phyloP scores from a whole-genome alignment of 2,329 filamentous ascomycete genomes.

The Cadophora gregata region DNA sequence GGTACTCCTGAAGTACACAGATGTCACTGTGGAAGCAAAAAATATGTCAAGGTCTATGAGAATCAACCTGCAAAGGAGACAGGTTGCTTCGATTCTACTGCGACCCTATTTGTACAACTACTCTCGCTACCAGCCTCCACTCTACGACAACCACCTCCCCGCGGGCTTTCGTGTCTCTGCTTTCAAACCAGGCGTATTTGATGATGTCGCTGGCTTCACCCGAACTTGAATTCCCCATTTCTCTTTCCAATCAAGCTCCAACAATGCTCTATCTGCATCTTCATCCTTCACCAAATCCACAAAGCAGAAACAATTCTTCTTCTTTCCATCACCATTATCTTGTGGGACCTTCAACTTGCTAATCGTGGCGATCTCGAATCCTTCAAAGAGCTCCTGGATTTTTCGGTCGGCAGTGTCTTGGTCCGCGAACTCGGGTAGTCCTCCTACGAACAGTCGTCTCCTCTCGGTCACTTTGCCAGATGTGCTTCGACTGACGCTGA shows the following conservation, averaged over 20 bases:
- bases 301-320: constrained; percentile 64
- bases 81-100: not conserved
- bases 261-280: constrained; percentile 60
- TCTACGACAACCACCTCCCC: not conserved
- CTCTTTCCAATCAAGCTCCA: constrained; percentile 45
- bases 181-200: not conserved
- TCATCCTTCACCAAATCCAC: constrained; percentile 63
- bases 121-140: not conserved
- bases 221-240: constrained; percentile 35
- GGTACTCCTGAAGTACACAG: too few species aligned
- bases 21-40: not conserved
- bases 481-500: constrained; percentile 26
- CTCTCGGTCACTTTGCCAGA: constrained; percentile 42
- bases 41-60: not conserved
- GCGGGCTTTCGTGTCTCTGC: not conserved
- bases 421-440: constrained; percentile 55
- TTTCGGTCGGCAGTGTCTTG: constrained; percentile 54
- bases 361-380: constrained; percentile 49
- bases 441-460: constrained; percentile 56
- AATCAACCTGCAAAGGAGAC: not conserved
- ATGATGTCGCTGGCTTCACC: constrained; percentile 32
- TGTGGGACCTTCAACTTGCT: constrained; percentile 59
- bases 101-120: not conserved
- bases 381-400: constrained; percentile 53
- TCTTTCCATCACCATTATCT: constrained; percentile 57